Evolutionary conservation across 257 asterid species (phyloP).

Genomic region (Capsicum baccatum): DNA sequence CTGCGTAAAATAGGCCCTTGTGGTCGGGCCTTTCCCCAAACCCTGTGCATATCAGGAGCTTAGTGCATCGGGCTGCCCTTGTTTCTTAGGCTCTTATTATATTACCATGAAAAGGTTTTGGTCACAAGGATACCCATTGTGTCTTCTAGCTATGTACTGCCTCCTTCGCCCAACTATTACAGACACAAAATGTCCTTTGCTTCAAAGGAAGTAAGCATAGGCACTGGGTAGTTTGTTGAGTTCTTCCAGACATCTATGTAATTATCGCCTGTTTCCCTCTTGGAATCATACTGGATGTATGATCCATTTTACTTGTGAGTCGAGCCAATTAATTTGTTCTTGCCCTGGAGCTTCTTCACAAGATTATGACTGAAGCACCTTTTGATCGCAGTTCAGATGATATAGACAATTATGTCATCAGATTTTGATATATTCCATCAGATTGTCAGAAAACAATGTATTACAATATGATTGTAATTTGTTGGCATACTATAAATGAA

Average conservation of each 20-base stretch:
- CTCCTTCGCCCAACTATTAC: slow-evolving; percentile 56
- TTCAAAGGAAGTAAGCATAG: slow-evolving; percentile 88
- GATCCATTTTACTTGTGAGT: slow-evolving; percentile 18
- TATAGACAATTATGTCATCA: not conserved
- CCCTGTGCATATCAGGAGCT: too few relatives aligned
- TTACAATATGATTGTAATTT: not conserved
- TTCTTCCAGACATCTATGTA: not conserved
- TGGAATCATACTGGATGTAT: not conserved
- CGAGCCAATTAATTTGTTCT: not conserved
- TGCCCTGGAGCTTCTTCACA: not conserved
- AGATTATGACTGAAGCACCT: not conserved
- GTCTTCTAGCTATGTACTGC: slow-evolving; percentile 12
- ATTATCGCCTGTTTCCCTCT: not conserved
- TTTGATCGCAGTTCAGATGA: not conserved
- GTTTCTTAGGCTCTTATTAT: too few relatives aligned
- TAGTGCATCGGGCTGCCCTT: too few relatives aligned
- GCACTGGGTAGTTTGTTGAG: slow-evolving; percentile 70
- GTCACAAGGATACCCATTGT: too few relatives aligned
- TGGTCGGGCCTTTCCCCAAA: too few relatives aligned
- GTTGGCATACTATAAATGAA: not conserved
- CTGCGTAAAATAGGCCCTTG: too few relatives aligned
- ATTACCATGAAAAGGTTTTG: too few relatives aligned
- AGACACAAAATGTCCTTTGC: slow-evolving; percentile 58
- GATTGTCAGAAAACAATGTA: slow-evolving; percentile 11
- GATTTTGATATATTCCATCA: not conserved